A percentile compares a stretch with the other conserved stretches of the same genome.
Conservation (phyloP, 1,284 basidiomycete species). For the Psilocybe mexicana region DNA sequence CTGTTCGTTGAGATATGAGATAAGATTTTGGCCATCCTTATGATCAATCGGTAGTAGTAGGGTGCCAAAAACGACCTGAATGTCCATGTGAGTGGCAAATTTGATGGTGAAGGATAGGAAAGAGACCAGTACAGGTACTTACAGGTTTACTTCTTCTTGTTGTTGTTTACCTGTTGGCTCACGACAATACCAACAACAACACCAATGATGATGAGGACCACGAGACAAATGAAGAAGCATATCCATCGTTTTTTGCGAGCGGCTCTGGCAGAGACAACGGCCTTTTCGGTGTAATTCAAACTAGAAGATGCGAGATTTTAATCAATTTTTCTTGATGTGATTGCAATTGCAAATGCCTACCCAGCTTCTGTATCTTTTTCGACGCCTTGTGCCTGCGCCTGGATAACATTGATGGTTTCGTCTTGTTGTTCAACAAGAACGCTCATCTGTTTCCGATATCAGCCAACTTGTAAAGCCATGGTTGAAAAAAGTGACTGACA, state of each 20-base stretch:
- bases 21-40: constrained; percentile 2
- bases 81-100: not conserved
- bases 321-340: not conserved
- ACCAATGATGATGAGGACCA: constrained; percentile 64
- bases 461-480: constrained; percentile 1
- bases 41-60: not conserved
- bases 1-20: constrained; percentile 4
- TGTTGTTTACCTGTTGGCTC: constrained; percentile 34
- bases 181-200: constrained; percentile 62
- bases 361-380: constrained; percentile 83
- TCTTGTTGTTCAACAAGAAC: constrained; percentile 93
- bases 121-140: not conserved
- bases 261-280: constrained; percentile 82
- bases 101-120: not conserved
- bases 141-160: constrained; percentile 31
- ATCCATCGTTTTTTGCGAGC: constrained; percentile 95
- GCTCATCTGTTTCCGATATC: constrained; percentile 59
- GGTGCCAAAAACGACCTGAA: not conserved
- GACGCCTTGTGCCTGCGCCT: constrained; percentile 70
- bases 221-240: constrained; percentile 76
- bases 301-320: constrained; percentile 37
- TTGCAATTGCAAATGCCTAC: constrained; percentile 45
- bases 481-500: constrained; percentile 40
- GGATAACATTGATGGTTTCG: constrained; percentile 80
- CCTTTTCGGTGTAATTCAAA: constrained; percentile 81